A percentile compares a stretch with the other conserved stretches of the same genome.
phyloP scores from a whole-genome alignment of 2,329 filamentous ascomycete genomes.

The Diaporthe capsici region DNA sequence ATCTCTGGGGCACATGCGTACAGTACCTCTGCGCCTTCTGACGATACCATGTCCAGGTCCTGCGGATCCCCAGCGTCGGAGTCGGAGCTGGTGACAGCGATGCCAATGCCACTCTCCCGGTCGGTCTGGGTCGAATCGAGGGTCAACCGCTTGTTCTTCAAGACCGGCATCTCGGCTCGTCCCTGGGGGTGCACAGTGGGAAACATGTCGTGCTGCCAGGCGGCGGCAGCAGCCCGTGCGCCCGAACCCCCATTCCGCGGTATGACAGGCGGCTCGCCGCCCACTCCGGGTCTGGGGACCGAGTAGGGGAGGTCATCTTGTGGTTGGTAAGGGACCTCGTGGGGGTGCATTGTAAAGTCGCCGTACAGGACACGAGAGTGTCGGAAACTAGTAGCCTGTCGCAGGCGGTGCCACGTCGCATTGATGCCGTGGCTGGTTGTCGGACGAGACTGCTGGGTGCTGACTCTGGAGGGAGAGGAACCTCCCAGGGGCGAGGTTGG shows the following conservation, averaged over 20 bases:
- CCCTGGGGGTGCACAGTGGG: slow-evolving; percentile 42
- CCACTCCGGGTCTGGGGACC: slow-evolving; percentile 63
- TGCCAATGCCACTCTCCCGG: slow-evolving; percentile 75
- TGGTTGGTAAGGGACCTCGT: slow-evolving; percentile 41
- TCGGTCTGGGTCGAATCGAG: slow-evolving; percentile 67
- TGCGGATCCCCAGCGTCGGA: slow-evolving; percentile 50
- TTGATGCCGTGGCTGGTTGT: slow-evolving; percentile 61
- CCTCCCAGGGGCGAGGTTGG: slow-evolving; percentile 40
- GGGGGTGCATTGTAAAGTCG: slow-evolving; percentile 48
- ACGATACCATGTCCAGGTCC: slow-evolving; percentile 39
- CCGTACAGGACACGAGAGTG: slow-evolving; percentile 62
- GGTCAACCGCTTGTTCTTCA: slow-evolving; percentile 60
- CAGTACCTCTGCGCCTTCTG: slow-evolving; percentile 49
- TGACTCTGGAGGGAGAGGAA: not conserved
- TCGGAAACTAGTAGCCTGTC: slow-evolving; percentile 48
- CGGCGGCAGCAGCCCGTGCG: slow-evolving; percentile 71
- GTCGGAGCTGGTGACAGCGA: slow-evolving; percentile 63
- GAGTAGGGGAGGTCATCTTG: slow-evolving; percentile 39
- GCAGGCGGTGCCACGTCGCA: slow-evolving; percentile 40
- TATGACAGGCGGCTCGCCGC: slow-evolving; percentile 71
- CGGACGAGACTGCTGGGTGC: slow-evolving; percentile 36
- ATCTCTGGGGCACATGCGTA: slow-evolving; percentile 55
- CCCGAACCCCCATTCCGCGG: slow-evolving; percentile 72
- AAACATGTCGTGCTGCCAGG: slow-evolving; percentile 68
- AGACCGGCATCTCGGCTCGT: slow-evolving; percentile 30